Evolutionary conservation across 169 alveolate species (phyloP).

Genomic region (Cryptosporidium parvum): DNA sequence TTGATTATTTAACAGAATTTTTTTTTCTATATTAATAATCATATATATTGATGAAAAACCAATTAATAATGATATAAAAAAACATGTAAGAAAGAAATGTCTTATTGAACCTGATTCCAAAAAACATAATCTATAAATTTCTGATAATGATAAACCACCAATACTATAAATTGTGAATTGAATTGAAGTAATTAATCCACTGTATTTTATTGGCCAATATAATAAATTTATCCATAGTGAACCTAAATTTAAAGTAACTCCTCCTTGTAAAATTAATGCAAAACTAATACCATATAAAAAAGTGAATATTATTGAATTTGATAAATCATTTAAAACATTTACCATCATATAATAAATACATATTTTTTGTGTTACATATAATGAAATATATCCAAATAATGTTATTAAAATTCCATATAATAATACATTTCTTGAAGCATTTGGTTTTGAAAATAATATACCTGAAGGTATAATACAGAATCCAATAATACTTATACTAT

Average conservation of each 20-base stretch:
- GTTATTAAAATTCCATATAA: constrained; percentile 47
- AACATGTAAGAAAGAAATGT: constrained; percentile 29
- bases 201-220: constrained; percentile 54
- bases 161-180: constrained; percentile 68
- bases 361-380: constrained; percentile 24
- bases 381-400: constrained; percentile 41
- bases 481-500: constrained; percentile 48
- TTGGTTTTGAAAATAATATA: constrained; percentile 44
- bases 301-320: constrained; percentile 11
- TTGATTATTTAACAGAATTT: not conserved
- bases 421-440: constrained; percentile 57
- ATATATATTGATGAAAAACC: constrained; percentile 43
- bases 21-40: constrained; percentile 43
- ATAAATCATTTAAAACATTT: constrained; percentile 41
- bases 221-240: constrained; percentile 64
- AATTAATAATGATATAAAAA: constrained; percentile 21
- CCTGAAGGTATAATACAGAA: constrained; percentile 68
- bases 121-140: constrained; percentile 28
- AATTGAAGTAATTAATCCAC: constrained; percentile 63
- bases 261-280: constrained; percentile 68
- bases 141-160: constrained; percentile 60
- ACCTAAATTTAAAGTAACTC: constrained; percentile 60
- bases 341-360: constrained; percentile 58
- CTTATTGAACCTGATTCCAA: constrained; percentile 41
- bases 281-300: constrained; percentile 59